Evolutionary conservation across 2,329 filamentous ascomycete genomes (phyloP), one percentile per base, ranked within the genome.

Genomic region (Aspergillus viridinutans): DNA sequence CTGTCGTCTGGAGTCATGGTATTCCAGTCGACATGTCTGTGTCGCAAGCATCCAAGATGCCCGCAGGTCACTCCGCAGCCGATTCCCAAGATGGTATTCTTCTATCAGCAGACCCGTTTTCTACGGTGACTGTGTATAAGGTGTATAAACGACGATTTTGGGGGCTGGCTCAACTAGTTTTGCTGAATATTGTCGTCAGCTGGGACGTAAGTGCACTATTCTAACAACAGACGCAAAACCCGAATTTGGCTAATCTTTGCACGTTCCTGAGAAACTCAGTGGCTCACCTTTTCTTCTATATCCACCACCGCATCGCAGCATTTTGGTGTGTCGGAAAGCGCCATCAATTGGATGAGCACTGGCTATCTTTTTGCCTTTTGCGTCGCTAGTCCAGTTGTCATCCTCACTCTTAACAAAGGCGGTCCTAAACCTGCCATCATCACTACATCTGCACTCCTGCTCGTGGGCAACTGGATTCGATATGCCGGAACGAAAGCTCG

Each of bases 271-370:
- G 32, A 38, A 17, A 38, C 14, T 38, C 58, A 92, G 90, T 97
- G 93, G 93, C 84, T 97, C 65, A 94, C 92, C 6, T 97, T 92
- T 74, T 89, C 92, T 1, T 89, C 93, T 43, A 87, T 96, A 32
- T 90, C 90, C 1, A 83, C 83, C 35, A 85, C 87, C 23, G 83
- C 90, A 1, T 85, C 92, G 0, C 65, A 80, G 25, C 96, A 92
- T 78, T 97, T 95, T 70, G 64, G 78, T 52, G 90, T 92, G 12
- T 82, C 81, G 35, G 86, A 92, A 68, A 86, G 84, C 17, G 83
- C 84, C 32, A 88, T 97, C 76, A 97, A 97, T 76, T 97, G 94
- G 94, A 82, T 96, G 61, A 92, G 88, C 68, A 97, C 89, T 0
- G 87, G 82, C 42, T 96, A 95, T 71, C 80, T 96, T 50, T 93